Evolutionary conservation across 2,329 filamentous ascomycete species (phyloP), one percentile per base, ranked within the genome.

Genomic region (Microsporum ferrugineum): DNA sequence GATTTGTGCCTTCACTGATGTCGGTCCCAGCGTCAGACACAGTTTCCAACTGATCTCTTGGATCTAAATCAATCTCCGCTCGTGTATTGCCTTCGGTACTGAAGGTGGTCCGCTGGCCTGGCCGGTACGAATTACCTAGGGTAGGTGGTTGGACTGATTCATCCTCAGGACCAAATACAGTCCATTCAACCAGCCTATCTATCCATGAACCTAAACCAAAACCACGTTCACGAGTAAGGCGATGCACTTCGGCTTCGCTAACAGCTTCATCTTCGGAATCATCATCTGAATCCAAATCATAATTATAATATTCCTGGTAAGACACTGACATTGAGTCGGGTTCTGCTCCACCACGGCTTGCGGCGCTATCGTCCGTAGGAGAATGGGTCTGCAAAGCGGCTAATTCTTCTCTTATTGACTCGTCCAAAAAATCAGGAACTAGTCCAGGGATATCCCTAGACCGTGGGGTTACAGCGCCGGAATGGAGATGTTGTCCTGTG

Each of bases 161-260:
- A 57, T 80, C 78, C 7, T 81, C 79, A 1, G 80, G 77, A 2
- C 76, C 76, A 65, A 84, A 84, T 45, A 84, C 64, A 8, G 78
- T 78, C 78, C 81, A 83, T 36, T 81, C 81, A 61, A 85, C 80
- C 39, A 85, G 67, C 29, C 77, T 73, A 65, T 85, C 83, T 66
- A 85, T 75, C 77, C 81, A 80, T 7, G 76, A 72, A 0, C 82
- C 82, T 3, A 85, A 69, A 0, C 82, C 80, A 62, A 81, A 82
- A 1, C 78, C 79, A n/a, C 75, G 72, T 64, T 79, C 76, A 29
- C 75, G 72, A 10, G 80, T 80, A 36, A 84, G 69, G 1, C 76
- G 72, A 47, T 79, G 78, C 17, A 84, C 70, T 66, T 83, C 81
- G 29, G 76, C 76, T 66, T 84, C 82, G 2, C 74, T 73, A 36